Base-by-base conservation (phyloP, 495 filamentous ascomycete genomes). In the Penicillium waksmanii region DNA sequence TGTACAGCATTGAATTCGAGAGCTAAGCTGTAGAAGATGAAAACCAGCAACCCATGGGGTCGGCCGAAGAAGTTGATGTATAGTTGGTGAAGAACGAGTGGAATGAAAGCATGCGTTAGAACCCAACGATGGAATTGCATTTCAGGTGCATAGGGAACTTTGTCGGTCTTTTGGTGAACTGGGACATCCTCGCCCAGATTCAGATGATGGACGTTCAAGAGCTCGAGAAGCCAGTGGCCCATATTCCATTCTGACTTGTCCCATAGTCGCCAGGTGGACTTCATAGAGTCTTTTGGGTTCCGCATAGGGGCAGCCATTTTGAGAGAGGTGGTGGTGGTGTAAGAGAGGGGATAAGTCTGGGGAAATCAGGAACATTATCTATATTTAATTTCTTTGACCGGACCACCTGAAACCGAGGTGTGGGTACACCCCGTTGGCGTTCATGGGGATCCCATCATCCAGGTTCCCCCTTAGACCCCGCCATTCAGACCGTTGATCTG, bases 271-370 rank as follows among this genome's bases (percentile, higher is more conserved):
- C 71, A 74, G 27, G 71, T 74, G n/a, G 71, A 74, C 57, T 65
- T 72, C 71, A 74, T 74, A 1, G 69, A 72, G 56, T 74, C 71
- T 19, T 61, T 70, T 5, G 65, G 62, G 48, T 70, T 72, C n/a
- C 56, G 47, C 36, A 42, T 61, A 13, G 59, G 31, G 12, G 40
- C 51, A 12, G 42, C 13, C 57, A 60, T 60, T 52, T 46, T 56
- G 19, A 18, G 42, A 48, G 23, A 18, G 17, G 12, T 33, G 6
- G 34, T 34, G 17, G 7, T 33, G 6, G 44, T 34, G 17, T 56
- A 47, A 18, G 17, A 18, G 40, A 47, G 34, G n/a, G 27, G 12
- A 5, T 27, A 27, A 27, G 21, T 48, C 10, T 25, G 19, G 21
- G 23, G 46, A n/a, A n/a, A 25, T 18, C 21, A 48, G 46, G 21